Evolutionary conservation across 2,329 filamentous ascomycete species (phyloP).

Genomic region (Penicillium occitanis): DNA sequence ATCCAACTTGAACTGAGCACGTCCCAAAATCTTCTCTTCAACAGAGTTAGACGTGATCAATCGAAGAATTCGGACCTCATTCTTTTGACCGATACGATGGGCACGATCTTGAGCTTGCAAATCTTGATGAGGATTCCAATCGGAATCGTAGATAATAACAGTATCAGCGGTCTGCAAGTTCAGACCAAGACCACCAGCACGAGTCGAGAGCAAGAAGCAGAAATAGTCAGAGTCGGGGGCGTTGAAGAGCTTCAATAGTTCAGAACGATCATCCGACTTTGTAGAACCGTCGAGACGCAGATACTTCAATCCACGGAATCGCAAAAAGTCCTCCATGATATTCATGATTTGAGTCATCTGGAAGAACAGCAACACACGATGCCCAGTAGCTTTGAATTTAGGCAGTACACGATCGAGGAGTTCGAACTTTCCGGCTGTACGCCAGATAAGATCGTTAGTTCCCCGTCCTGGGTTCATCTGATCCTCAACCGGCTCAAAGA

Average conservation of each 20-base stretch:
- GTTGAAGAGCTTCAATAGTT: constrained; percentile 86
- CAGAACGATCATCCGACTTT: constrained; percentile 94
- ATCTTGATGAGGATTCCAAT: constrained; percentile 99
- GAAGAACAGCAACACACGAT: constrained; percentile 99
- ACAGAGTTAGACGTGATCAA: constrained; percentile 96
- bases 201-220: constrained; percentile 96
- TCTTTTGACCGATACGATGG: constrained; percentile 99
- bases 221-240: constrained; percentile 88
- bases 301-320: constrained; percentile 78
- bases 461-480: constrained; percentile 89
- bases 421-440: constrained; percentile 96
- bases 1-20: constrained; percentile 95
- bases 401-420: constrained; percentile 87
- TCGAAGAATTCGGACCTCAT: constrained; percentile 93
- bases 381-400: constrained; percentile 86
- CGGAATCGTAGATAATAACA: constrained; percentile 98
- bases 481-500: constrained; percentile 96
- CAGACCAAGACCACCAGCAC: constrained; percentile 94
- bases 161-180: constrained; percentile 98
- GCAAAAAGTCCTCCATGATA: constrained; percentile 98
- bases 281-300: constrained; percentile 94
- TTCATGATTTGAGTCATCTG: constrained; percentile 99
- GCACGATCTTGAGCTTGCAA: constrained; percentile 98
- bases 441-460: constrained; percentile 93
- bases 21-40: constrained; percentile 96